Evolutionary conservation across 2,329 filamentous ascomycete species (phyloP).

Genomic region (Raffaelea deltoideospora): DNA sequence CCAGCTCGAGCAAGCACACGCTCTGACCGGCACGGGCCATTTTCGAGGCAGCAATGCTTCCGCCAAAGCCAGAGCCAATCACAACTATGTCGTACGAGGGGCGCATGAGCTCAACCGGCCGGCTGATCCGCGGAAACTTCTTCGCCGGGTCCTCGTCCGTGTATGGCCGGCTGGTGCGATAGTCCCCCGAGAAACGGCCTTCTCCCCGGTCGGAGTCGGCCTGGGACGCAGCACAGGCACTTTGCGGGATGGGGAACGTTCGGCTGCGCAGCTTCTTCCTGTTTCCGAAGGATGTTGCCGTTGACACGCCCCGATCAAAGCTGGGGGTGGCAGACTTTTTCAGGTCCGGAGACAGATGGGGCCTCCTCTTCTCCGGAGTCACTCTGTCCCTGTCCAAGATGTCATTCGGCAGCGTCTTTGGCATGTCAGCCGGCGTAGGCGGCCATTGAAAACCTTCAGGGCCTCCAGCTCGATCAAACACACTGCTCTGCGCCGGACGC

Average conservation of each 20-base stretch:
- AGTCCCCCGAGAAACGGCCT: background rate
- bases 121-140: slow-evolving; percentile 37
- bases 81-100: slow-evolving; percentile 49
- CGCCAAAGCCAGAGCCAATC: slow-evolving; percentile 55
- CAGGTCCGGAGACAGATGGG: no score
- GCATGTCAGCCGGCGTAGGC: slow-evolving; percentile 2
- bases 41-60: slow-evolving; percentile 47
- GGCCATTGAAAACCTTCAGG: no score
- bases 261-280: background rate
- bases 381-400: no score
- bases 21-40: slow-evolving; percentile 45
- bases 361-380: background rate
- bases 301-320: background rate
- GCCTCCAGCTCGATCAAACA: no score
- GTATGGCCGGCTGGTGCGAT: slow-evolving; percentile 14
- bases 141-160: slow-evolving; percentile 11
- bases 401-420: background rate
- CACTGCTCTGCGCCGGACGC: no score
- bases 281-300: background rate
- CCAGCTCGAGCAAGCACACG: slow-evolving; percentile 51
- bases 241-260: slow-evolving; percentile 3
- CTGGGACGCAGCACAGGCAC: slow-evolving; percentile 11
- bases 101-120: slow-evolving; percentile 40
- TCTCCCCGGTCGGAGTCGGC: background rate
- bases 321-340: background rate